Evolutionary conservation across 2,329 filamentous ascomycete genomes (phyloP).

Genomic region (Sphaerulina populicola): DNA sequence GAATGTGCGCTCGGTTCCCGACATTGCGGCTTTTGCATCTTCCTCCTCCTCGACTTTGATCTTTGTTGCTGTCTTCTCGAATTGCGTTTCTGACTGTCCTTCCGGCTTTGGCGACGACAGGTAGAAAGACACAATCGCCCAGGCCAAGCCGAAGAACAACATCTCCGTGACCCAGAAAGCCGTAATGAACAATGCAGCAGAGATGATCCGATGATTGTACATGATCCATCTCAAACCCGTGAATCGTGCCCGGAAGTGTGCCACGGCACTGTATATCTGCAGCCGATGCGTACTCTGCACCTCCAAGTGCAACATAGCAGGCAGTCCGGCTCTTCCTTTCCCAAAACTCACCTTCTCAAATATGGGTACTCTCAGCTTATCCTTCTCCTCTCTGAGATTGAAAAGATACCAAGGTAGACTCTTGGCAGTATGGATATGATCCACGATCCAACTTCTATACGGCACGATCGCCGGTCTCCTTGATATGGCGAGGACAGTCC

Average conservation of each 20-base stretch:
- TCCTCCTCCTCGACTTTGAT: constrained; percentile 22
- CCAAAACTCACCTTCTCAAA: constrained; percentile 64
- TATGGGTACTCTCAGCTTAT: constrained; percentile 58
- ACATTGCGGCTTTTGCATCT: constrained; percentile 27
- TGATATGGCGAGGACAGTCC: constrained; percentile 40
- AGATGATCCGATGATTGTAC: constrained; percentile 68
- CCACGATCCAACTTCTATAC: constrained; percentile 64
- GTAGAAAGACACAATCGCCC: constrained; percentile 48
- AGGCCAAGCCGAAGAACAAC: constrained; percentile 56
- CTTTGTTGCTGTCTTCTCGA: constrained; percentile 12
- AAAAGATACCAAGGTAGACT: constrained; percentile 63
- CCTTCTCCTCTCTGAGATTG: constrained; percentile 55
- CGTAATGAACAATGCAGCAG: constrained; percentile 59
- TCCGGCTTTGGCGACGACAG: constrained; percentile 23
- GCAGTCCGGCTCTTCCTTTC: constrained; percentile 46
- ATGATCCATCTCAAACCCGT: constrained; percentile 69
- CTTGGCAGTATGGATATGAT: constrained; percentile 51
- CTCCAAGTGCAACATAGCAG: constrained; percentile 52
- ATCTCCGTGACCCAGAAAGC: constrained; percentile 73
- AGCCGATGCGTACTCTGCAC: constrained; percentile 59
- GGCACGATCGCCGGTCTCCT: constrained; percentile 70
- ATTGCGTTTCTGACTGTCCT: constrained; percentile 14
- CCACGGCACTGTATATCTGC: constrained; percentile 64
- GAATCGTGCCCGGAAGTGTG: constrained; percentile 67
- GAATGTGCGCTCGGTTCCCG: constrained; percentile 43